A percentile compares a stretch with the other conserved stretches of the same genome.
Conservation (phyloP, 2,329 filamentous ascomycete species). For the Alternaria gaisen region DNA sequence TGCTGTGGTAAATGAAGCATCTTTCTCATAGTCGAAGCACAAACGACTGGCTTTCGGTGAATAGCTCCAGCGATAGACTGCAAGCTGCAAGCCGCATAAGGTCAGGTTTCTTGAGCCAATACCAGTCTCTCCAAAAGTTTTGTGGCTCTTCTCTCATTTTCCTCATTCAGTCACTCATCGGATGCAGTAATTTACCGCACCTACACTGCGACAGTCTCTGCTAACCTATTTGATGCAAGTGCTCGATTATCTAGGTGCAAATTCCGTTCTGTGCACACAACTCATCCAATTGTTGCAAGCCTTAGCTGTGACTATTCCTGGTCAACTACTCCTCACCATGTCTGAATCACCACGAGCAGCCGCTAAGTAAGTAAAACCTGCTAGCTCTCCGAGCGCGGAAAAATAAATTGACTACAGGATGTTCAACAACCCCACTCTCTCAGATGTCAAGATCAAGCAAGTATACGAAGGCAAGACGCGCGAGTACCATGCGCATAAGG, state of each 20-base stretch:
- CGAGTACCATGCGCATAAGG: background rate
- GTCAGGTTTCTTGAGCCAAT: too few species aligned
- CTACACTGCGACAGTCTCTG: too few species aligned
- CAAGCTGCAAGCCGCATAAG: fast-evolving
- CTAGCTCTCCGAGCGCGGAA: background rate
- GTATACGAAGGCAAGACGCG: background rate
- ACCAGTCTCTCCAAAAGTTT: too few species aligned
- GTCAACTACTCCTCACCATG: background rate
- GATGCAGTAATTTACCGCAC: too few species aligned
- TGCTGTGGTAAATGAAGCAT: too few species aligned
- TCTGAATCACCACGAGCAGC: background rate
- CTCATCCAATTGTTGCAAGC: background rate
- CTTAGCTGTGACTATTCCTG: background rate
- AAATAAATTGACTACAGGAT: background rate
- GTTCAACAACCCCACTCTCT: background rate
- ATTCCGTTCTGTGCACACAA: background rate
- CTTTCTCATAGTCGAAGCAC: too few species aligned
- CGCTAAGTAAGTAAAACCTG: background rate
- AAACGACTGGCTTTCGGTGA: too few species aligned
- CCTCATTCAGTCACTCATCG: too few species aligned
- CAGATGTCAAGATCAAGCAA: background rate
- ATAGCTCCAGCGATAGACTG: too few species aligned
- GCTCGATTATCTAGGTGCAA: background rate
- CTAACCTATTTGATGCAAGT: background rate
- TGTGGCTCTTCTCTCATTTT: too few species aligned